Evolutionary conservation across 129 eudicot genomes (phyloP).

Genomic region (Flaveria sonorensis): DNA sequence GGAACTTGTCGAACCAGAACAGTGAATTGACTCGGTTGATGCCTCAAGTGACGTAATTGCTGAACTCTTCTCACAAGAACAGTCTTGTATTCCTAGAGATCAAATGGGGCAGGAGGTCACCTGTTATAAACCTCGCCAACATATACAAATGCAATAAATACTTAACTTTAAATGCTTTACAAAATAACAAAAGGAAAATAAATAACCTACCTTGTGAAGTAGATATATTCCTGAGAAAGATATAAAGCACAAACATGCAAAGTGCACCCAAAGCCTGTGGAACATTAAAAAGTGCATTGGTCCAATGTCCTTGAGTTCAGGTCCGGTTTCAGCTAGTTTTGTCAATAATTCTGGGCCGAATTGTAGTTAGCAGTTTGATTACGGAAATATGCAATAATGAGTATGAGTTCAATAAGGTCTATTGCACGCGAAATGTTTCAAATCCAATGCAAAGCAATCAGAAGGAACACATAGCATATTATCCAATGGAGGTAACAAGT

Average conservation of each 20-base stretch:
- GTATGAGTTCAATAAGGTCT: too few relatives aligned
- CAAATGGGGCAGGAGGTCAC: constrained; percentile 44
- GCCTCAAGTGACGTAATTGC: constrained; percentile 54
- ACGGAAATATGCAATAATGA: too few relatives aligned
- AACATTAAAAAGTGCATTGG: constrained; percentile 9
- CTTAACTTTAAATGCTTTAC: not conserved
- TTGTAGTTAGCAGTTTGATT: too few relatives aligned
- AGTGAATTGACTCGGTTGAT: constrained; percentile 78
- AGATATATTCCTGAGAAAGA: constrained; percentile 67
- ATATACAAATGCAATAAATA: constrained; percentile 28
- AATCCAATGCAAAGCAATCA: too few relatives aligned
- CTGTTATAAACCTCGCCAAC: constrained; percentile 41
- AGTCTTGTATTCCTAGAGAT: constrained; percentile 69
- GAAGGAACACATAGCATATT: too few relatives aligned
- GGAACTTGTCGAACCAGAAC: constrained; percentile 89
- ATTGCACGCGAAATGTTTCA: too few relatives aligned
- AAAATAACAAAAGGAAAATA: not conserved
- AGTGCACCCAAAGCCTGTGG: constrained; percentile 98
- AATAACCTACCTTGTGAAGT: constrained; percentile 65
- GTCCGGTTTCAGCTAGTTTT: not conserved
- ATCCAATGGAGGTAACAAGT: too few relatives aligned
- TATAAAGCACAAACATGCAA: constrained; percentile 65
- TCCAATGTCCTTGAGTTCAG: too few relatives aligned
- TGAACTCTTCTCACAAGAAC: constrained; percentile 57
- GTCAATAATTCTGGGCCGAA: not conserved